phyloP scores from a whole-genome alignment of 2,329 filamentous ascomycete species.

The Mycosphaerella sp. region DNA sequence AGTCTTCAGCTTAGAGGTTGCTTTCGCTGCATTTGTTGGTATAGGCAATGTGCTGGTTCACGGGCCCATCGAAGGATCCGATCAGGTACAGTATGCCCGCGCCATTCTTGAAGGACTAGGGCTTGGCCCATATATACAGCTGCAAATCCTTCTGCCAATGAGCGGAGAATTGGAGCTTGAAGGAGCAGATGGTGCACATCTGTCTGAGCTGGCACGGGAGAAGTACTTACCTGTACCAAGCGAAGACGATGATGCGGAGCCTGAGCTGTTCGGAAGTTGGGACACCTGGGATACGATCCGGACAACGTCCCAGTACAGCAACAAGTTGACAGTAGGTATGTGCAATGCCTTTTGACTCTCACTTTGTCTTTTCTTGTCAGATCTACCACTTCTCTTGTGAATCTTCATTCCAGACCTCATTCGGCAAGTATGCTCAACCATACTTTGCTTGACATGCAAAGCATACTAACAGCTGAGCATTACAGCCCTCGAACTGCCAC shows the following conservation, averaged over 20 bases:
- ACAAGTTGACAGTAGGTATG: conserved; percentile 78
- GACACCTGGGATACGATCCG: conserved; percentile 90
- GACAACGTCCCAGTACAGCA: conserved; percentile 76
- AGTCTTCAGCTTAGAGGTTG: conserved; percentile 82
- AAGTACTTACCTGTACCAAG: conserved; percentile 27
- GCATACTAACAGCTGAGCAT: conserved; percentile 1
- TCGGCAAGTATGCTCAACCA: conserved; percentile 11
- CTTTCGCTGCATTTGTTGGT: conserved; percentile 94
- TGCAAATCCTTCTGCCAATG: conserved; percentile 80
- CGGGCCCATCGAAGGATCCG: conserved; percentile 53
- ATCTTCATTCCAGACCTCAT: neutral
- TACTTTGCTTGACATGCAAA: neutral
- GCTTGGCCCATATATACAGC: conserved; percentile 67
- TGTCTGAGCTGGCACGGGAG: conserved; percentile 45
- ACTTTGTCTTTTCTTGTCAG: conserved; percentile 2
- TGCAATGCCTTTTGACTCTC: conserved; percentile 1
- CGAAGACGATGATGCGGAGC: conserved; percentile 21
- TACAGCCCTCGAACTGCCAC: conserved; percentile 54
- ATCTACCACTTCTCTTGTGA: neutral
- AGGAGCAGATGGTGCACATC: conserved; percentile 46
- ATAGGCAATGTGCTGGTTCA: conserved; percentile 75
- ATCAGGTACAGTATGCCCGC: conserved; percentile 69
- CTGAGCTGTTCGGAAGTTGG: conserved; percentile 69
- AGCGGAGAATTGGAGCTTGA: conserved; percentile 63
- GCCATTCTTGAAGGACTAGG: conserved; percentile 73